Evolutionary conservation across 371 early-diverging fungal species (phyloP).

Genomic region (Mucor circinelloides): DNA sequence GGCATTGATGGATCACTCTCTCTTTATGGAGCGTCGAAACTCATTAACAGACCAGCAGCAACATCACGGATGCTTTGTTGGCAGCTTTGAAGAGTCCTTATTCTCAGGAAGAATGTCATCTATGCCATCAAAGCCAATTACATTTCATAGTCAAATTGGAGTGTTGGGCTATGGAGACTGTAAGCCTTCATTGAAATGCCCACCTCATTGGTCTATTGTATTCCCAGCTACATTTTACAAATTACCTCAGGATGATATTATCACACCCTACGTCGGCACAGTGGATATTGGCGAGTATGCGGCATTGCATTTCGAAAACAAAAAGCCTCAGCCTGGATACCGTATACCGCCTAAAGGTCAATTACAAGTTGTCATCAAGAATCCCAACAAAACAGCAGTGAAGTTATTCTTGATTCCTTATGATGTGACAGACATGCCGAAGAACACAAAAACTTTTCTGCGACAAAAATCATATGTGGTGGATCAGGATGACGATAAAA

Average conservation of each 20-base stretch:
- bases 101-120: conserved; percentile 84
- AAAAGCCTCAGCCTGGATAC: conserved; percentile 49
- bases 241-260: conserved; percentile 45
- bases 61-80: conserved; percentile 52
- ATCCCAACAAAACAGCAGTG: conserved; percentile 77
- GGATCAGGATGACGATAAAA: not conserved
- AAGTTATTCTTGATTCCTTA: conserved; percentile 84
- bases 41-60: conserved; percentile 19
- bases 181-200: conserved; percentile 65
- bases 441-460: conserved; percentile 74
- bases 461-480: conserved; percentile 73
- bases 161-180: conserved; percentile 68
- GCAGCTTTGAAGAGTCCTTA: conserved; percentile 83
- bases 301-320: not conserved
- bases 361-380: conserved; percentile 83
- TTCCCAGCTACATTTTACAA: conserved; percentile 83
- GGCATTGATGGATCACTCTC: not conserved
- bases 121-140: conserved; percentile 75
- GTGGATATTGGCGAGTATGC: conserved; percentile 37
- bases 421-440: conserved; percentile 80
- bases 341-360: conserved; percentile 80
- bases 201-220: conserved; percentile 65
- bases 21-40: conserved; percentile 4
- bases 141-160: conserved; percentile 76
- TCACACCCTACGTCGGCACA: conserved; percentile 57